A percentile compares a stretch with the other conserved stretches of the same genome.
phyloP scores from a whole-genome alignment of 176 grass and related monocot genomes.

The Calamus simplicifolius region DNA sequence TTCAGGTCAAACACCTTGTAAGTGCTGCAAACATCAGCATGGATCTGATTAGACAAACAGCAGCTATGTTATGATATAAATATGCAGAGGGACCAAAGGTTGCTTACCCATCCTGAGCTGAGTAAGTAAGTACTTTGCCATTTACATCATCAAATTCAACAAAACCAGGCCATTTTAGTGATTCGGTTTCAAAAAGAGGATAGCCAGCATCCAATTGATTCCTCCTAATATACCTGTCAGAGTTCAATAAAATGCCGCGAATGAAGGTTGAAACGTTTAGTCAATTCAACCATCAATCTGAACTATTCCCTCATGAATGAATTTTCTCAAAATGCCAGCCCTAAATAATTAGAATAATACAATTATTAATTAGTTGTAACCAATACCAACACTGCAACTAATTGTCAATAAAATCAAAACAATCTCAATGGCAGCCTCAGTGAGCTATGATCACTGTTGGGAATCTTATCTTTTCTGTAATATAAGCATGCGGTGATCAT shows the following conservation, averaged over 20 bases:
- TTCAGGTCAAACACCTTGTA: constrained; percentile 89
- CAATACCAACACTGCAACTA: too few species aligned
- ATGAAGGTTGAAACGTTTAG: too few species aligned
- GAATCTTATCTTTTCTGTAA: too few species aligned
- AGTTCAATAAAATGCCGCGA: neutral
- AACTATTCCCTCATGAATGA: too few species aligned
- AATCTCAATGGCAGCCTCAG: too few species aligned
- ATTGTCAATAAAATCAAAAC: too few species aligned
- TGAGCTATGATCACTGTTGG: too few species aligned
- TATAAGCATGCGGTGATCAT: too few species aligned
- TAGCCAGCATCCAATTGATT: constrained; percentile 50
- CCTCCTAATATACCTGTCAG: constrained; percentile 53
- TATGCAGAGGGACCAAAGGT: neutral
- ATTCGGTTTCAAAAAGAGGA: constrained; percentile 72
- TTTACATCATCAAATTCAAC: constrained; percentile 85
- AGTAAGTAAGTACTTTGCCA: constrained; percentile 68
- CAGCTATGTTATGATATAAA: neutral
- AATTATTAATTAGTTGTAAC: too few species aligned
- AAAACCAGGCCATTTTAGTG: constrained; percentile 75
- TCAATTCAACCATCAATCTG: too few species aligned
- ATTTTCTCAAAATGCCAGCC: too few species aligned
- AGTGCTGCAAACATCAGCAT: constrained; percentile 33
- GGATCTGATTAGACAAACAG: constrained; percentile 11
- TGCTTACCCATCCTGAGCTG: constrained; percentile 52
- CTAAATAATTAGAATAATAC: too few species aligned